Evolutionary conservation across 768 basidiomycete species (phyloP).

Genomic region (Coprinopsis marcescibilis): DNA sequence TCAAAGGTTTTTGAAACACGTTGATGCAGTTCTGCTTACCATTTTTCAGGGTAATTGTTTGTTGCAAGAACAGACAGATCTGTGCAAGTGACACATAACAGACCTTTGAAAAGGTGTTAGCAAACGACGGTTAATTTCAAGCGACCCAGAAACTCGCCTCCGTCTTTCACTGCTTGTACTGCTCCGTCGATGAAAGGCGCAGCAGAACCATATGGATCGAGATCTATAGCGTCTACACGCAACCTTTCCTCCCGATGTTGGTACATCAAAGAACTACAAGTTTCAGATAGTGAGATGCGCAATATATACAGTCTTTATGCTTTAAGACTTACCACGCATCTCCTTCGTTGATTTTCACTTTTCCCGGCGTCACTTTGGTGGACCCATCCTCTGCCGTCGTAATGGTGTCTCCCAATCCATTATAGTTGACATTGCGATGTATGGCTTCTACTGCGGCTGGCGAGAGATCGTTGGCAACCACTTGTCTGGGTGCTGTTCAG

Average conservation of each 20-base stretch:
- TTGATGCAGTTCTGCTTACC: constrained; percentile 39
- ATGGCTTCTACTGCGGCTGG: constrained; percentile 80
- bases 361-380: constrained; percentile 26
- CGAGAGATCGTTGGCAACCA: constrained; percentile 93
- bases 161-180: constrained; percentile 82
- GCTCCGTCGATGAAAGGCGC: constrained; percentile 96
- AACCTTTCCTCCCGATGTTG: constrained; percentile 66
- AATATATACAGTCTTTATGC: constrained; percentile 16
- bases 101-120: constrained; percentile 40
- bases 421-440: constrained; percentile 77
- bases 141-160: constrained; percentile 45
- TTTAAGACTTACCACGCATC: constrained; percentile 94
- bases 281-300: constrained; percentile 2
- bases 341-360: constrained; percentile 82
- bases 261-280: constrained; percentile 79
- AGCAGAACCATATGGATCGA: constrained; percentile 97
- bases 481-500: constrained; percentile 51
- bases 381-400: constrained; percentile 19
- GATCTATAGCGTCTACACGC: constrained; percentile 91
- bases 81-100: constrained; percentile 94
- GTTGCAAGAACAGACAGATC: constrained; percentile 93
- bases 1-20: not conserved
- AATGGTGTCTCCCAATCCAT: constrained; percentile 50
- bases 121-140: constrained; percentile 1
- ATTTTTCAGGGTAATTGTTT: constrained; percentile 94